Percentiles rank a stretch among this genome's conserved stretches.
These are phyloP conservation scores for Actinidia polygama DNA, from an alignment of 179 eudicot genomes.

Conservation along the genomic window DNA sequence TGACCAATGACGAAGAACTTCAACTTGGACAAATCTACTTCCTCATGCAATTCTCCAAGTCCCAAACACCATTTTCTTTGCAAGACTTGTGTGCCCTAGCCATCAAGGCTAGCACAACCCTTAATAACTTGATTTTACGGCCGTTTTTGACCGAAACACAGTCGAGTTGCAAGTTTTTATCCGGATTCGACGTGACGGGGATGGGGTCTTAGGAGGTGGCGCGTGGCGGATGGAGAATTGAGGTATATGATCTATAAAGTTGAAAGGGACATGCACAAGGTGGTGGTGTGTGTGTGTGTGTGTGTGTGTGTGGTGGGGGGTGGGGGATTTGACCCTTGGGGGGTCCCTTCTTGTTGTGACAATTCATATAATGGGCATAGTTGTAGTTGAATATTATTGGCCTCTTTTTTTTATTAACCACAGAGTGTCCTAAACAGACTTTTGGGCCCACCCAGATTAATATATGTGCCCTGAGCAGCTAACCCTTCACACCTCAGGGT, in stretches of 20 bases:
- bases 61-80: slow-evolving; percentile 45
- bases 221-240: background rate
- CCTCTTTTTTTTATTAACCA: too few relatives aligned
- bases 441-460: too few relatives aligned
- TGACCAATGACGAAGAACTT: slow-evolving; percentile 44
- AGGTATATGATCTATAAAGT: background rate
- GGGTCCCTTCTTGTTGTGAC: background rate
- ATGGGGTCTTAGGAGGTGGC: background rate
- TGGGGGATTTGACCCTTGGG: too few relatives aligned
- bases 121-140: slow-evolving; percentile 1
- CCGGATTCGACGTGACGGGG: background rate
- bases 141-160: background rate
- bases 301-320: too few relatives aligned
- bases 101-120: slow-evolving; percentile 47
- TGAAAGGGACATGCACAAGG: slow-evolving; percentile 20
- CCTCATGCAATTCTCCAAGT: slow-evolving; percentile 43
- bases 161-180: background rate
- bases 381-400: background rate
- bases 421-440: too few relatives aligned
- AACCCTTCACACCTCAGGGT: too few relatives aligned
- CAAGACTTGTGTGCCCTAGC: slow-evolving; percentile 67
- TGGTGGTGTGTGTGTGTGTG: too few relatives aligned
- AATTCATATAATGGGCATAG: too few relatives aligned
- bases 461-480: too few relatives aligned
- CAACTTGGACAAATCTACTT: slow-evolving; percentile 56